Conservation (phyloP, 2,329 filamentous ascomycete species). For the Phyllosticta paracitricarpa region DNA sequence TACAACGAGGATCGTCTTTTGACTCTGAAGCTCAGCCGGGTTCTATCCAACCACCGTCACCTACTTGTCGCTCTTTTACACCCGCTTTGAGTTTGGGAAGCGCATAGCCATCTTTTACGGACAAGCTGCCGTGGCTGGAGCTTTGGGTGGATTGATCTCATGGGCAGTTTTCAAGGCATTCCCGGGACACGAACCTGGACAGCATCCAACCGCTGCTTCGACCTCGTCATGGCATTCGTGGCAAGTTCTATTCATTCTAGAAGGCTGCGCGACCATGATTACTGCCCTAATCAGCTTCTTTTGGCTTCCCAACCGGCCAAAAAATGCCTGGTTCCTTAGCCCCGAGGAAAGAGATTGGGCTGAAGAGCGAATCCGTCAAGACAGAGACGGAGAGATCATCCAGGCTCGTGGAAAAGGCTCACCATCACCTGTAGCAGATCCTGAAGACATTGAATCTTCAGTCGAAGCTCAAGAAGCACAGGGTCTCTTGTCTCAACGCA, state of each 20-base stretch:
- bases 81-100: slow-evolving; percentile 46
- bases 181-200: slow-evolving; percentile 12
- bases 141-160: slow-evolving; percentile 45
- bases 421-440: slow-evolving; percentile 8
- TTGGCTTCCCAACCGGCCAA: slow-evolving; percentile 40
- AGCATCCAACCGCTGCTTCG: not conserved
- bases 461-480: slow-evolving; percentile 13
- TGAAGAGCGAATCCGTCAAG: slow-evolving; percentile 34
- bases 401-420: slow-evolving; percentile 12
- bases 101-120: slow-evolving; percentile 48
- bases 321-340: slow-evolving; percentile 44
- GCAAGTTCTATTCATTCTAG: slow-evolving; percentile 42
- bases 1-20: not conserved
- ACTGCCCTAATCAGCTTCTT: slow-evolving; percentile 39
- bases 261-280: slow-evolving; percentile 37
- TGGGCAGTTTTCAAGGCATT: slow-evolving; percentile 40
- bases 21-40: slow-evolving; percentile 30
- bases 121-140: slow-evolving; percentile 46
- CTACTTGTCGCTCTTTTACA: slow-evolving; percentile 51
- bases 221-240: slow-evolving; percentile 34
- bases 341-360: slow-evolving; percentile 37
- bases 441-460: slow-evolving; percentile 13
- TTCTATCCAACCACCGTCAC: slow-evolving; percentile 50
- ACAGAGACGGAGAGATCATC: slow-evolving; percentile 19
- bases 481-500: slow-evolving; percentile 10